These are phyloP conservation scores for Boletus sp. DNA, from an alignment of 1,284 basidiomycete genomes.

Conservation along the genomic window DNA sequence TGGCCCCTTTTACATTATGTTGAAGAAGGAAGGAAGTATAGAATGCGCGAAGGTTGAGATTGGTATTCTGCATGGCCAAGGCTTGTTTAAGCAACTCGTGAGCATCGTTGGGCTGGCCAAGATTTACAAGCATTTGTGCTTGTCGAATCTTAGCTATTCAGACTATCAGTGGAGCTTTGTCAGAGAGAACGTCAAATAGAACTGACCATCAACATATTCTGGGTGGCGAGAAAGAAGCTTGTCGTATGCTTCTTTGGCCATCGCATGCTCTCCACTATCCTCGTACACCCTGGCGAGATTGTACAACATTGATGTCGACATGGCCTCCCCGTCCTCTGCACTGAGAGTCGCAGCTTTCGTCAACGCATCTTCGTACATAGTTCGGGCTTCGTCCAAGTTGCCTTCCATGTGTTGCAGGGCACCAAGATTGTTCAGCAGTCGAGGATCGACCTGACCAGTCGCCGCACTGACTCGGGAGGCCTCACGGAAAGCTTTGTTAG, in stretches of 20 bases:
- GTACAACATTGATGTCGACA: slow-evolving; percentile 81
- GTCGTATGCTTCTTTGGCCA: slow-evolving; percentile 81
- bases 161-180: slow-evolving; percentile 1
- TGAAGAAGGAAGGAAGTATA: slow-evolving; percentile 88
- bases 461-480: slow-evolving; percentile 61
- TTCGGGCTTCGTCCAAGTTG: slow-evolving; percentile 51
- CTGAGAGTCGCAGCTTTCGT: slow-evolving; percentile 50
- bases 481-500: slow-evolving; percentile 68
- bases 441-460: slow-evolving; percentile 50
- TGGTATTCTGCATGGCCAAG: slow-evolving; percentile 62
- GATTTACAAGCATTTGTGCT: slow-evolving; percentile 67
- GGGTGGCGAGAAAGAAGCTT: slow-evolving; percentile 83
- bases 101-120: slow-evolving; percentile 74
- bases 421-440: slow-evolving; percentile 82
- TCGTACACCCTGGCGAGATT: slow-evolving; percentile 89
- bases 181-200: background rate
- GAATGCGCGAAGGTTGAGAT: slow-evolving; percentile 79
- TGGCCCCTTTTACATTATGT: slow-evolving; percentile 67
- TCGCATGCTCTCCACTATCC: slow-evolving; percentile 64
- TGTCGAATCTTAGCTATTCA: slow-evolving; percentile 82
- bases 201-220: slow-evolving; percentile 89
- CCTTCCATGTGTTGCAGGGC: slow-evolving; percentile 73
- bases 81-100: slow-evolving; percentile 87
- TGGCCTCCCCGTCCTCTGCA: slow-evolving; percentile 54
- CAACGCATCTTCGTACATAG: slow-evolving; percentile 66